These are phyloP conservation scores for Boletus bicolor DNA, from an alignment of 768 basidiomycete species.

Conservation along the genomic window DNA sequence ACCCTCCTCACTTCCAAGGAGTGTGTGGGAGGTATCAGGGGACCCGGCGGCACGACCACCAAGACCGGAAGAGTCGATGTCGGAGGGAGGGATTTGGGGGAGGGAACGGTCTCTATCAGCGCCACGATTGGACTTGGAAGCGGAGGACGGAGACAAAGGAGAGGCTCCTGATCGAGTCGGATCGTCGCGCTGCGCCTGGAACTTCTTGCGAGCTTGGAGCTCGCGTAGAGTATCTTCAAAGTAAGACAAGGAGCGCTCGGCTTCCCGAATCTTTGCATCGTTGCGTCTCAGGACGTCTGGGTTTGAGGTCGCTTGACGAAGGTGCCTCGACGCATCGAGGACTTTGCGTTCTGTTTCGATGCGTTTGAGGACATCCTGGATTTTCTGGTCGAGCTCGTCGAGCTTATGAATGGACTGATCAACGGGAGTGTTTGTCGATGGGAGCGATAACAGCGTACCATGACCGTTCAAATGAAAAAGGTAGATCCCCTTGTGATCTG, in stretches of 20 bases:
- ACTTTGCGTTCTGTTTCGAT: slow-evolving; percentile 93
- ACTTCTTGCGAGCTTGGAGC: slow-evolving; percentile 73
- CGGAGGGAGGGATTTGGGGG: slow-evolving; percentile 52
- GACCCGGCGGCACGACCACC: slow-evolving; percentile 36
- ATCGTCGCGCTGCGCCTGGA: slow-evolving; percentile 55
- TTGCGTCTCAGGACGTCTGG: slow-evolving; percentile 80
- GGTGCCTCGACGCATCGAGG: slow-evolving; percentile 75
- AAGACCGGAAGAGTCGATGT: slow-evolving; percentile 37
- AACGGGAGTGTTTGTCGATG: slow-evolving; percentile 3
- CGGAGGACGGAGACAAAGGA: slow-evolving; percentile 24
- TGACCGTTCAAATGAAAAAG: slow-evolving; percentile 23
- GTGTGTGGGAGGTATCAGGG: slow-evolving; percentile 40
- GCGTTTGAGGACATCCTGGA: slow-evolving; percentile 84
- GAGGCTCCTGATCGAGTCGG: slow-evolving; percentile 50
- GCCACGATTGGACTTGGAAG: slow-evolving; percentile 15
- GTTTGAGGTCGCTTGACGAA: slow-evolving; percentile 81
- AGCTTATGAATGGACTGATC: slow-evolving; percentile 20
- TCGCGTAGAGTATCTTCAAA: slow-evolving; percentile 84
- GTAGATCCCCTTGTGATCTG: slow-evolving; percentile 17
- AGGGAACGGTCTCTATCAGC: slow-evolving; percentile 34
- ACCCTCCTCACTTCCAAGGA: slow-evolving; percentile 38
- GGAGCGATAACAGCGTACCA: slow-evolving; percentile 25
- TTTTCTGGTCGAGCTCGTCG: slow-evolving; percentile 85
- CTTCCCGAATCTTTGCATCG: slow-evolving; percentile 84
- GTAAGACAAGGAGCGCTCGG: slow-evolving; percentile 79